A percentile compares a stretch with the other conserved stretches of the same genome.
These are phyloP conservation scores for Chrysochromulina tobinii DNA, from an alignment of 78 protist genomes.

Conservation along the genomic window DNA sequence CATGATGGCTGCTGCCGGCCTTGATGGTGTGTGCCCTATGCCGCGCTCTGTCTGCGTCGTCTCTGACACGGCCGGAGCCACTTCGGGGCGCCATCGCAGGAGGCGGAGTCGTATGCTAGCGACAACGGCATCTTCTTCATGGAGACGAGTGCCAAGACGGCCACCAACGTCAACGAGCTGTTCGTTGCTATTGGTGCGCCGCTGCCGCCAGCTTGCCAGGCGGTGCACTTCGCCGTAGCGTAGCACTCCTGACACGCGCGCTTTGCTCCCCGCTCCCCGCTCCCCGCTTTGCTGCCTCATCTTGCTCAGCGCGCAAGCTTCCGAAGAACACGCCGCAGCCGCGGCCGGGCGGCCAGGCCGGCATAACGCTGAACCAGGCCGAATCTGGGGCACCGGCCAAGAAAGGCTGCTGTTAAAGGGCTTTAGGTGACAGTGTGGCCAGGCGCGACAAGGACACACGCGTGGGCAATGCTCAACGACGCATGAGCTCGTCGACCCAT, in stretches of 20 bases:
- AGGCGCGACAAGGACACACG: too few species aligned
- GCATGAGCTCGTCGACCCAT: too few species aligned
- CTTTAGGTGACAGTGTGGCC: too few species aligned
- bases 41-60: not conserved
- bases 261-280: not conserved
- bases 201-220: not conserved
- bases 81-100: conserved; percentile 1
- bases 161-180: conserved; percentile 86
- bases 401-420: conserved; percentile 5
- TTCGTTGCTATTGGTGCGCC: conserved; percentile 71
- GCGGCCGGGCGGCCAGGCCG: not conserved
- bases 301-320: conserved; percentile 17
- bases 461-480: too few species aligned
- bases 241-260: not conserved
- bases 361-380: not conserved
- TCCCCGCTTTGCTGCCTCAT: not conserved
- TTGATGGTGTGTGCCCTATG: not conserved
- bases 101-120: conserved; percentile 52
- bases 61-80: not conserved
- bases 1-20: conserved; percentile 25
- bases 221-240: not conserved
- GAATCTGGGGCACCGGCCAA: not conserved
- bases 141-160: conserved; percentile 94
- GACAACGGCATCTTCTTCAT: conserved; percentile 72
- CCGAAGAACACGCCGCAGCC: not conserved